A percentile compares a stretch with the other conserved stretches of the same genome.
Conservation (phyloP, 2,329 filamentous ascomycete species). For the Bretziella fagacearum region DNA sequence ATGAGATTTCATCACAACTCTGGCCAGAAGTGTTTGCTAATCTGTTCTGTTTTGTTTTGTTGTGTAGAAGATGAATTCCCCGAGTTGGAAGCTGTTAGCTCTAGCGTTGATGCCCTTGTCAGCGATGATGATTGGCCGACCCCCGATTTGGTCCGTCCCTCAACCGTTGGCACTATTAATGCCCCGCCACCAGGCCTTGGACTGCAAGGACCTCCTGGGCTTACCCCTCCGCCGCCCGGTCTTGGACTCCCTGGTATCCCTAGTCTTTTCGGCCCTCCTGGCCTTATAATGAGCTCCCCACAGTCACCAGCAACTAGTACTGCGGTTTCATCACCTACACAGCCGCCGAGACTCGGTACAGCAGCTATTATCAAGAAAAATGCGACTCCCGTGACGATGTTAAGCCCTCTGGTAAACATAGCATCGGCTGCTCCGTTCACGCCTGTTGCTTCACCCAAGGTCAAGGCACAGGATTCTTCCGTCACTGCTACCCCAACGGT, state of each 20-base stretch:
- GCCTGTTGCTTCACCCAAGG: too few relatives aligned
- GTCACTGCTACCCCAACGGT: not conserved
- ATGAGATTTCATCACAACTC: too few relatives aligned
- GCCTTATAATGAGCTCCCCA: too few relatives aligned
- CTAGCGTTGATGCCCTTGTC: slow-evolving; percentile 52
- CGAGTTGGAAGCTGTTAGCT: slow-evolving; percentile 42
- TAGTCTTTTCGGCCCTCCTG: not conserved
- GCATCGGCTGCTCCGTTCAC: too few relatives aligned
- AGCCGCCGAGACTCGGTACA: not conserved
- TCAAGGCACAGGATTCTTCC: not conserved
- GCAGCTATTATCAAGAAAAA: not conserved
- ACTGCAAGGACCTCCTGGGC: not conserved
- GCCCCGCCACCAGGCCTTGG: not conserved
- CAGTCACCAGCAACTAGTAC: too few relatives aligned
- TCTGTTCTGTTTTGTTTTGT: slow-evolving; percentile 4
- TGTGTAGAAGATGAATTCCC: slow-evolving; percentile 44
- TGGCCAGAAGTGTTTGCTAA: not conserved
- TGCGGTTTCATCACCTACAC: too few relatives aligned
- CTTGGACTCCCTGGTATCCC: too few relatives aligned
- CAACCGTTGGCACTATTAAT: not conserved
- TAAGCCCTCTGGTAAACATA: too few relatives aligned
- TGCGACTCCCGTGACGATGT: too few relatives aligned
- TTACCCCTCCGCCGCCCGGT: not conserved
- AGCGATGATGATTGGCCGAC: slow-evolving; percentile 33
- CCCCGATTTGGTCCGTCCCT: too few relatives aligned